phyloP scores from a whole-genome alignment of 179 eudicot species.

The Camellia oleifera region DNA sequence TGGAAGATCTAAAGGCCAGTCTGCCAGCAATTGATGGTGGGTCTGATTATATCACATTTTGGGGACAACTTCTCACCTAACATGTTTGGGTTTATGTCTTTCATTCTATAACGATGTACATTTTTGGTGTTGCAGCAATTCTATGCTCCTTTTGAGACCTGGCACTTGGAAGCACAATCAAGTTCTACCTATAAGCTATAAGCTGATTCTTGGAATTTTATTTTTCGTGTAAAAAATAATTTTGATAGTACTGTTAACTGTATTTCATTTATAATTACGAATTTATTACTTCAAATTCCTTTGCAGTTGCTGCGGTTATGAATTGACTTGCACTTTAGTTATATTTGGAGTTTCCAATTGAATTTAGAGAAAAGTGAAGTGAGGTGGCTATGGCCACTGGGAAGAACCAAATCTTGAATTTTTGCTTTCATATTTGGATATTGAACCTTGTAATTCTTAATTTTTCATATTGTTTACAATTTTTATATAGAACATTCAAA shows the following conservation, averaged over 20 bases:
- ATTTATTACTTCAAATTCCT: not conserved
- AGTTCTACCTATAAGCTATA: not conserved
- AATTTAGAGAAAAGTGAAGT: not conserved
- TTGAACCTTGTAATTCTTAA: too few relatives aligned
- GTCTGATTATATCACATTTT: not conserved
- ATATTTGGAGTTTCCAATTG: conserved; percentile 3
- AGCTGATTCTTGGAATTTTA: not conserved
- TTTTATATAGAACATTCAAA: too few relatives aligned
- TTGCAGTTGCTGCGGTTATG: too few relatives aligned
- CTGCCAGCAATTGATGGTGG: not conserved
- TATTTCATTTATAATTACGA: not conserved
- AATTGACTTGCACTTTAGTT: not conserved
- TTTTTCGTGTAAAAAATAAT: not conserved
- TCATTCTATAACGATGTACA: too few relatives aligned
- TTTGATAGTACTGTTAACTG: not conserved
- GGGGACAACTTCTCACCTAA: not conserved
- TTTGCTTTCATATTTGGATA: too few relatives aligned
- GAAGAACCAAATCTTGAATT: not conserved
- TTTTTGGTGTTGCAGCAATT: not conserved
- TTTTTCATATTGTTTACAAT: too few relatives aligned
- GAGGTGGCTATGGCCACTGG: not conserved
- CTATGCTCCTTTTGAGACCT: not conserved
- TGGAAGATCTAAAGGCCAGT: not conserved
- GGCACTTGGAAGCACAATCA: not conserved
- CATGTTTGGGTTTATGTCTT: not conserved